Percentiles rank a stretch among this genome's conserved stretches.
Evolutionary conservation across 176 grass and related monocot genomes (phyloP).

Genomic region (Hyparrhenia diplandra): DNA sequence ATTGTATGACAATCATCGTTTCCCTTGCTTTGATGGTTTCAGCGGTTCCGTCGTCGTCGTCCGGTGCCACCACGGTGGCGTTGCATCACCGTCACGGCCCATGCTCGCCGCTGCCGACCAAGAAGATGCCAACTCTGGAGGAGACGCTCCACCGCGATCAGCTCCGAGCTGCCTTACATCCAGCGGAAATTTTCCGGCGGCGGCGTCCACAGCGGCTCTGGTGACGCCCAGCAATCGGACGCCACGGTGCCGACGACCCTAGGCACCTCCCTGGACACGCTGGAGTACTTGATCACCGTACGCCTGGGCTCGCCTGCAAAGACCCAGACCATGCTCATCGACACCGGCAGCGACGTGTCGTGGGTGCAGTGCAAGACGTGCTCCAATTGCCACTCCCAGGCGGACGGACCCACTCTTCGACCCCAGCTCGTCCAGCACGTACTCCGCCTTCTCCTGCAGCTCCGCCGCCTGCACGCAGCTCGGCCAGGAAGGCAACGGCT

Average conservation of each 20-base stretch:
- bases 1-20: neutral
- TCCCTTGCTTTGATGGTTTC: neutral
- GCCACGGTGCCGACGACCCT: constrained; percentile 26
- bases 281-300: constrained; percentile 58
- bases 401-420: constrained; percentile 50
- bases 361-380: constrained; percentile 80
- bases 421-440: constrained; percentile 49
- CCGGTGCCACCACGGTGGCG: constrained; percentile 1
- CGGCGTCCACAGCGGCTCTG: neutral
- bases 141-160: constrained; percentile 53
- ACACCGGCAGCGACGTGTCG: constrained; percentile 80
- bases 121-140: neutral
- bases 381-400: constrained; percentile 42
- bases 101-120: constrained; percentile 42
- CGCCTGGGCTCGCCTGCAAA: constrained; percentile 40
- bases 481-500: constrained; percentile 14
- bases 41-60: neutral
- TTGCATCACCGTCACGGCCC: constrained; percentile 57
- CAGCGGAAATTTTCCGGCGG: constrained; percentile 11
- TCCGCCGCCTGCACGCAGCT: constrained; percentile 28
- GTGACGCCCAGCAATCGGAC: neutral
- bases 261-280: constrained; percentile 35
- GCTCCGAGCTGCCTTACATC: constrained; percentile 42
- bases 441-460: constrained; percentile 53
- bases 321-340: constrained; percentile 43